A percentile compares a stretch with the other conserved stretches of the same genome.
Conservation (phyloP, 2,329 filamentous ascomycete species). For the Epichloe bromicola region DNA sequence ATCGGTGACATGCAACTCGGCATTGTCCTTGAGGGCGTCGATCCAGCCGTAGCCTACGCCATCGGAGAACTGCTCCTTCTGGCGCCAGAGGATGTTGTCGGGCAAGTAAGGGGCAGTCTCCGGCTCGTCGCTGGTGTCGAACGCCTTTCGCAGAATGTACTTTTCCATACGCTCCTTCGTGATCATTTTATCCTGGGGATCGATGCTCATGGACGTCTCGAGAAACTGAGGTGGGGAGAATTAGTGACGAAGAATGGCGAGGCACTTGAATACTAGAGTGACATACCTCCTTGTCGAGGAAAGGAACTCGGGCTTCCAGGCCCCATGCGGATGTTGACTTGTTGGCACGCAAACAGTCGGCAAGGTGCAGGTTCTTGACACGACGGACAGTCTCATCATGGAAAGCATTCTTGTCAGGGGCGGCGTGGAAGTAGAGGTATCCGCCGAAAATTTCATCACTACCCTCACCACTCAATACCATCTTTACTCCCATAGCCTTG, state of each 20-base stretch:
- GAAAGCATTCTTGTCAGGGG: slow-evolving; percentile 82
- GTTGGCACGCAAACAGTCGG: slow-evolving; percentile 97
- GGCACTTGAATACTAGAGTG: no score
- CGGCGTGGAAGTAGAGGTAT: slow-evolving; percentile 96
- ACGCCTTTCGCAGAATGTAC: slow-evolving; percentile 95
- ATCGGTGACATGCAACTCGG: slow-evolving; percentile 78
- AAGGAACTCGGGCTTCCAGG: slow-evolving; percentile 92
- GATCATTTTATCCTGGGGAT: slow-evolving; percentile 93
- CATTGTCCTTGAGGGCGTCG: slow-evolving; percentile 89
- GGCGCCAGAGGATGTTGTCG: slow-evolving; percentile 88
- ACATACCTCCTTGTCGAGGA: slow-evolving; percentile 77
- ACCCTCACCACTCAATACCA: slow-evolving; percentile 94
- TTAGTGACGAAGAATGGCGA: slow-evolving; percentile 1
- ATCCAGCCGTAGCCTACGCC: slow-evolving; percentile 99
- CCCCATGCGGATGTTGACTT: slow-evolving; percentile 98
- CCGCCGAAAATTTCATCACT: slow-evolving; percentile 97
- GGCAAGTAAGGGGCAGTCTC: slow-evolving; percentile 78
- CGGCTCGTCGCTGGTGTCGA: slow-evolving; percentile 83
- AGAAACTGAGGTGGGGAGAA: slow-evolving; percentile 50
- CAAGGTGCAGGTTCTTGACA: slow-evolving; percentile 89
- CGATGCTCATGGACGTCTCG: slow-evolving; percentile 83
- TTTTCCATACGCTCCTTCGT: slow-evolving; percentile 84
- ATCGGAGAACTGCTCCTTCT: slow-evolving; percentile 99
- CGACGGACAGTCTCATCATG: slow-evolving; percentile 89
- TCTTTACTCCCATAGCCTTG: slow-evolving; percentile 99